phyloP scores from a whole-genome alignment of 352 stramenopile genomes.

The Pythium periplocum region DNA sequence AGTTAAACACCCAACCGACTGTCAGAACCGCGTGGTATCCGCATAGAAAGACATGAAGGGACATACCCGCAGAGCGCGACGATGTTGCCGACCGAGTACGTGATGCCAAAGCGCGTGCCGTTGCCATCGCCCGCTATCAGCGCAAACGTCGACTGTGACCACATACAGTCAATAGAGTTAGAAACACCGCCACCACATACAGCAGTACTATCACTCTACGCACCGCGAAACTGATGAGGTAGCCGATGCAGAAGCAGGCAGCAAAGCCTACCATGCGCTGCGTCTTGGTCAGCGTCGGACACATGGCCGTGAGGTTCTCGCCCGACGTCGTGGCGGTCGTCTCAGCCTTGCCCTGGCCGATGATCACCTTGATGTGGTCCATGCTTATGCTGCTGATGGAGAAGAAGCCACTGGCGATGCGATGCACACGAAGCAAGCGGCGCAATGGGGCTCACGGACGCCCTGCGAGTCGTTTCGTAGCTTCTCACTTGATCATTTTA shows the following conservation, averaged over 20 bases:
- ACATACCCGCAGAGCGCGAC: conserved; percentile 77
- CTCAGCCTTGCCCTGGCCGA: conserved; percentile 45
- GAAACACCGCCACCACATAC: no score
- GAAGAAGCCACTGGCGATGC: no score
- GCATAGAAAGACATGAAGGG: conserved; percentile 1
- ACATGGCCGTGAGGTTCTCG: conserved; percentile 52
- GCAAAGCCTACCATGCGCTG: conserved; percentile 72
- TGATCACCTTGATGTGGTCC: conserved; percentile 79
- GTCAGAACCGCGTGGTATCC: neutral
- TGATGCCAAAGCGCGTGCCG: conserved; percentile 77
- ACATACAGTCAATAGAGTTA: neutral
- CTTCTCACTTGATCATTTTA: no score
- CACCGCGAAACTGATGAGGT: conserved; percentile 82
- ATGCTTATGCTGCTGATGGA: conserved; percentile 14
- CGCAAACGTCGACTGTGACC: conserved; percentile 67
- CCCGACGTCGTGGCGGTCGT: conserved; percentile 6
- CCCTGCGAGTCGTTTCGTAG: no score
- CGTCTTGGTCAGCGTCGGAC: conserved; percentile 56
- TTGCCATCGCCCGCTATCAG: conserved; percentile 61
- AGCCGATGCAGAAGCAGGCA: conserved; percentile 73
- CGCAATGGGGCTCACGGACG: no score
- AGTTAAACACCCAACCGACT: neutral
- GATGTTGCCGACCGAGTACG: conserved; percentile 78
- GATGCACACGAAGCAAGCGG: no score
- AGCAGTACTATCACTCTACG: neutral